Conservation (phyloP, 2,329 filamentous ascomycete genomes). For the Monosporascus sp. region DNA sequence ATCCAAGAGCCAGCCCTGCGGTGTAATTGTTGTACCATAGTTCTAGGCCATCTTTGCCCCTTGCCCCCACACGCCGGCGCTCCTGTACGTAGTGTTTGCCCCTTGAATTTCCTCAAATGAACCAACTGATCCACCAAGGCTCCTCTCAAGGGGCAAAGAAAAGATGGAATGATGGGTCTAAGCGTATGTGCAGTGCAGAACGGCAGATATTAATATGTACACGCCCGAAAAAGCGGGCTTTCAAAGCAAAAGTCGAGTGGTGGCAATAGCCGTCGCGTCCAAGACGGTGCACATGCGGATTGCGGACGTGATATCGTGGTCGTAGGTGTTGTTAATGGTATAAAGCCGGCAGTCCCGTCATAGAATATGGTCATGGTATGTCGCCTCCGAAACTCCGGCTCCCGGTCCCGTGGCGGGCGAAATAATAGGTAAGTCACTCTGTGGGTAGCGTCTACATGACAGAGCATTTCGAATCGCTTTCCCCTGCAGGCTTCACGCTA, state of each 20-base stretch:
- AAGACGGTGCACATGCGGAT: no score
- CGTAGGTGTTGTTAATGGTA: background rate
- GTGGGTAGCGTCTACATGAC: constrained; percentile 44
- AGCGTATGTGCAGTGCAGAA: background rate
- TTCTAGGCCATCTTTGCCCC: no score
- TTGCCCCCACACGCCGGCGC: no score
- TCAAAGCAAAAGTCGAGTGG: background rate
- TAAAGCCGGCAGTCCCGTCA: background rate
- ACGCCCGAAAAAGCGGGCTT: background rate
- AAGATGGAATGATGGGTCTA: background rate
- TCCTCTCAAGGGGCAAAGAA: background rate
- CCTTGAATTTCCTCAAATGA: no score
- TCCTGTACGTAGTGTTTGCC: no score
- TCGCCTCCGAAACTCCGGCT: background rate
- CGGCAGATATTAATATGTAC: background rate
- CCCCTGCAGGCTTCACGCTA: constrained; percentile 61
- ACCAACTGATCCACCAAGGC: no score
- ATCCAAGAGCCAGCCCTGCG: no score
- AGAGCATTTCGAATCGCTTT: constrained; percentile 52
- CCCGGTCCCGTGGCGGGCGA: background rate
- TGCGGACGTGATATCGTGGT: background rate
- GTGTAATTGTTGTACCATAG: no score
- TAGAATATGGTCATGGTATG: background rate
- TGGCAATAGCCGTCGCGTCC: no score
- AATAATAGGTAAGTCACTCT: background rate